Conservation (phyloP, 805 yeast genomes). For the Torulaspora quercuum region DNA sequence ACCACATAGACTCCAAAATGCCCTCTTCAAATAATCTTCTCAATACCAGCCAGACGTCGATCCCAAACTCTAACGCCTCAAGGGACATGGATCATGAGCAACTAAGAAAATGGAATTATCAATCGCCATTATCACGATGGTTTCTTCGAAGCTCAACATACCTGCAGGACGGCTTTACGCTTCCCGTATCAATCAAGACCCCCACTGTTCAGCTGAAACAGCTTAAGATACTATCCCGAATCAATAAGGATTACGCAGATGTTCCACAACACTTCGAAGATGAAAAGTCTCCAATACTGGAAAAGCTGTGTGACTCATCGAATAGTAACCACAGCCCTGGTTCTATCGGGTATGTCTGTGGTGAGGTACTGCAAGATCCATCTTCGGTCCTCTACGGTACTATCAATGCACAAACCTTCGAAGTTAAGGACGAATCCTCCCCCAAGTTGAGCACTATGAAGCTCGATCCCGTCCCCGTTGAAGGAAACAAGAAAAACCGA, state of each 20-base stretch:
- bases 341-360: neutral
- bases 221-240: conserved; percentile 26
- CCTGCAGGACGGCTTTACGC: conserved; percentile 15
- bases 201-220: conserved; percentile 31
- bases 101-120: conserved; percentile 29
- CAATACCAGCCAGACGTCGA: neutral
- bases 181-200: conserved; percentile 18
- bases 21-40: conserved; percentile 13
- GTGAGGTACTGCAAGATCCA: conserved; percentile 1
- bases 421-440: conserved; percentile 3
- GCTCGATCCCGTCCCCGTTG: conserved; percentile 8
- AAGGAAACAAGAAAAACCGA: conserved; percentile 1
- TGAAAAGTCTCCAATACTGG: conserved; percentile 29
- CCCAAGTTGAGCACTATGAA: neutral
- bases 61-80: neutral
- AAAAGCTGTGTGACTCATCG: conserved; percentile 3
- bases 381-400: conserved; percentile 20
- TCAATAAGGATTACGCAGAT: conserved; percentile 17
- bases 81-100: conserved; percentile 2
- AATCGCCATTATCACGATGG: conserved; percentile 37
- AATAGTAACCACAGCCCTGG: neutral
- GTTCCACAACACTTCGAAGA: conserved; percentile 12
- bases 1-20: conserved; percentile 24
- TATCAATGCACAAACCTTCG: conserved; percentile 12
- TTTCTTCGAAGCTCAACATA: conserved; percentile 33